These are phyloP conservation scores for Teunomyces gatunensis DNA, from an alignment of 805 yeast genomes.

Conservation along the genomic window DNA sequence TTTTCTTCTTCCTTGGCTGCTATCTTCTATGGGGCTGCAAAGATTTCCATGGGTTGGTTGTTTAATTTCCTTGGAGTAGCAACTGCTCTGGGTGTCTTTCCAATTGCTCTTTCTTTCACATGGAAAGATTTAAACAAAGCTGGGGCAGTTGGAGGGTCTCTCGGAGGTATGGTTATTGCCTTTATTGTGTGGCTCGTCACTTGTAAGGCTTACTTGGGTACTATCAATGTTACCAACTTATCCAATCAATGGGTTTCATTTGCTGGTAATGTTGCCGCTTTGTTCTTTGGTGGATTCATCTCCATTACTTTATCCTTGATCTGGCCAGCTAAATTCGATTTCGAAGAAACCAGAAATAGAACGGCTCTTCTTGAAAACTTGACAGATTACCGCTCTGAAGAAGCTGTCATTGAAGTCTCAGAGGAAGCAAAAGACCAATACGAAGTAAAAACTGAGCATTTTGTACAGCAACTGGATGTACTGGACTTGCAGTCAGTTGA, in stretches of 20 bases:
- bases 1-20: conserved; percentile 20
- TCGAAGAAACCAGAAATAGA: conserved; percentile 30
- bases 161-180: conserved; percentile 36
- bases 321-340: conserved; percentile 41
- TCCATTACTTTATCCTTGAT: conserved; percentile 28
- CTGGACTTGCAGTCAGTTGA: not conserved
- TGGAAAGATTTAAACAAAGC: conserved; percentile 32
- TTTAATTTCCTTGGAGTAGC: conserved; percentile 31
- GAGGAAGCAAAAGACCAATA: not conserved
- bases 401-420: not conserved
- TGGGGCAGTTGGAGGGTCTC: conserved; percentile 39
- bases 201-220: conserved; percentile 33
- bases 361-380: conserved; percentile 18
- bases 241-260: conserved; percentile 40
- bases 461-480: not conserved
- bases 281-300: conserved; percentile 35
- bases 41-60: conserved; percentile 35
- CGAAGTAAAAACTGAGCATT: not conserved
- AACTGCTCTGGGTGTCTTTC: conserved; percentile 26
- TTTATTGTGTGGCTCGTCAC: conserved; percentile 38
- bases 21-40: conserved; percentile 22
- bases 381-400: conserved; percentile 2
- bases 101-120: conserved; percentile 20
- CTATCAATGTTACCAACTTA: conserved; percentile 31
- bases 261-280: conserved; percentile 39